Conservation (phyloP, 1,139 yeast species). For the Blastobotrys indianensis region DNA sequence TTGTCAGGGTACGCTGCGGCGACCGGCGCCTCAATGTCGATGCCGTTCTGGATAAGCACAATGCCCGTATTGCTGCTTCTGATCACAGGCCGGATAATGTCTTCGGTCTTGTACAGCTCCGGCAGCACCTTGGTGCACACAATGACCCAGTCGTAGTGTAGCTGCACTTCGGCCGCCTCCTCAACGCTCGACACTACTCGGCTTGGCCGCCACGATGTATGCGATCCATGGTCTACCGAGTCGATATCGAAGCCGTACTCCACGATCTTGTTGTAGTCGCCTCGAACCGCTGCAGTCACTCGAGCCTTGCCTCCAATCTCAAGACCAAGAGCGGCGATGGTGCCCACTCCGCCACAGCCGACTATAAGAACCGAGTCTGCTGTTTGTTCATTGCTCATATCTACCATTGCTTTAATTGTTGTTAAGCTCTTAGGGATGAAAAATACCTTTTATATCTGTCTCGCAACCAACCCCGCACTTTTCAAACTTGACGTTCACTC, state of each 20-base stretch:
- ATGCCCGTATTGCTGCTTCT: slow-evolving; percentile 45
- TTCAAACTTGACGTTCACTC: no score
- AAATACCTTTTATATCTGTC: no score
- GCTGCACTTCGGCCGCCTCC: slow-evolving; percentile 38
- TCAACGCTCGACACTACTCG: slow-evolving; percentile 34
- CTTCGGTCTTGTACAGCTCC: slow-evolving; percentile 54
- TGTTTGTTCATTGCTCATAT: slow-evolving; percentile 4
- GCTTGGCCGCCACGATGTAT: slow-evolving; percentile 49
- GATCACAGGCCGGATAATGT: slow-evolving; percentile 53
- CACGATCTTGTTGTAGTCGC: slow-evolving; percentile 53
- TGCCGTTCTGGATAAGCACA: slow-evolving; percentile 66
- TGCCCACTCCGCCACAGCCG: slow-evolving; percentile 74
- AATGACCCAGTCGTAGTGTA: slow-evolving; percentile 56
- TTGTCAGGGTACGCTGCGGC: slow-evolving; percentile 52
- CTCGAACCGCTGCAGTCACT: slow-evolving; percentile 57
- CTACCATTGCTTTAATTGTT: neutral
- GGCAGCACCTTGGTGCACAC: slow-evolving; percentile 73
- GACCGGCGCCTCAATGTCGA: slow-evolving; percentile 63
- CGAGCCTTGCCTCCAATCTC: slow-evolving; percentile 43
- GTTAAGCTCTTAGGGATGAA: no score
- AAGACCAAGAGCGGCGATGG: slow-evolving; percentile 59
- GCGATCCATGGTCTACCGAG: slow-evolving; percentile 55
- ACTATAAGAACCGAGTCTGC: slow-evolving; percentile 41
- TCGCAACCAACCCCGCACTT: no score
- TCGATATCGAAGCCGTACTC: slow-evolving; percentile 53